Conservation (phyloP, 2,329 filamentous ascomycete genomes). For the Phyllosticta capitalensis region DNA sequence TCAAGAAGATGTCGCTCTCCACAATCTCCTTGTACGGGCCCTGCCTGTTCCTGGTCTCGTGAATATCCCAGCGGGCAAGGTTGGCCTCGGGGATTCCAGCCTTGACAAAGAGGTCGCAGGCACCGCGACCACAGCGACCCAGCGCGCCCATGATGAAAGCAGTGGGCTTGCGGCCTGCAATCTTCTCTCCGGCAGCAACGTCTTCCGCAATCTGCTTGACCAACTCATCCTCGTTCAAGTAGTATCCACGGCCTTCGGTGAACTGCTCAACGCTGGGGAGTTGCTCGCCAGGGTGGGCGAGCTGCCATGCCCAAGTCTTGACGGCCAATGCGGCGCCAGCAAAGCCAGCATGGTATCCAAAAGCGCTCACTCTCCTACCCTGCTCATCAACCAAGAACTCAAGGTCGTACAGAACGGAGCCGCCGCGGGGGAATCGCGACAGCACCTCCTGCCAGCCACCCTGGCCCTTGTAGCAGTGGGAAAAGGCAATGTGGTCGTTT, state of each 20-base stretch:
- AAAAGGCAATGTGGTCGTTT: constrained; percentile 33
- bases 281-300: constrained; percentile 57
- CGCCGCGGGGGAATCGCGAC: constrained; percentile 66
- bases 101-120: constrained; percentile 67
- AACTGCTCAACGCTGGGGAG: constrained; percentile 54
- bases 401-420: constrained; percentile 71
- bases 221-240: constrained; percentile 65
- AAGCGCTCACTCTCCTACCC: constrained; percentile 62
- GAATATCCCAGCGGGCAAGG: constrained; percentile 68
- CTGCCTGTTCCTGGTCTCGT: constrained; percentile 55
- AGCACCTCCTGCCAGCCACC: constrained; percentile 64
- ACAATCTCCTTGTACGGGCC: constrained; percentile 74
- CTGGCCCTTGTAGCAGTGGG: constrained; percentile 35
- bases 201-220: constrained; percentile 65
- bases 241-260: constrained; percentile 42
- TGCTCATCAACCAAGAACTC: constrained; percentile 73
- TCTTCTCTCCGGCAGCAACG: constrained; percentile 56
- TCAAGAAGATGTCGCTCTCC: constrained; percentile 45
- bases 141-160: constrained; percentile 72
- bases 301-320: constrained; percentile 74
- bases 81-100: constrained; percentile 61
- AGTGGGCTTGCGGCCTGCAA: constrained; percentile 58
- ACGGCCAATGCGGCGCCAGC: constrained; percentile 38
- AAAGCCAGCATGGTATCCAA: constrained; percentile 46
- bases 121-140: constrained; percentile 77